phyloP scores from a whole-genome alignment of 139 green algal genomes.

The Nannochloris sp. region DNA sequence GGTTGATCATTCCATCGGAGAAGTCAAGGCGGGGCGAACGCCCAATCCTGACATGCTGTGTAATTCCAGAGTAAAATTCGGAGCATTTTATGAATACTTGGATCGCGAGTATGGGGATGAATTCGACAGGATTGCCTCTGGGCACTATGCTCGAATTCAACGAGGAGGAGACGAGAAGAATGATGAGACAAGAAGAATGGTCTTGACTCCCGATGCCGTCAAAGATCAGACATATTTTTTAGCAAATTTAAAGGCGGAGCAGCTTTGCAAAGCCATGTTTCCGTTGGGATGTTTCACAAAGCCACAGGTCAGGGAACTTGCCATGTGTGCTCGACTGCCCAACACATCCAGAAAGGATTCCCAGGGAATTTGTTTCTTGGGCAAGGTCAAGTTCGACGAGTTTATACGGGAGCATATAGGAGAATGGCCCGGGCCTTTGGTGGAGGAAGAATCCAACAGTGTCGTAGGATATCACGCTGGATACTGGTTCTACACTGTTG shows the following conservation, averaged over 20 bases:
- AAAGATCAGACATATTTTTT: constrained; percentile 96
- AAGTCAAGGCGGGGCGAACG: constrained; percentile 81
- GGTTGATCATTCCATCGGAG: constrained; percentile 66
- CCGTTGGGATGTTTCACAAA: constrained; percentile 86
- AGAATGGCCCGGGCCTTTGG: constrained; percentile 69
- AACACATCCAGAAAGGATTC: constrained; percentile 82
- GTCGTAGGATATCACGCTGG: constrained; percentile 61
- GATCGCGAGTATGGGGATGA: constrained; percentile 14
- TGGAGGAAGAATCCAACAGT: constrained; percentile 71
- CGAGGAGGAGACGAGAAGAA: background rate
- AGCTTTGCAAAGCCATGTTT: constrained; percentile 81
- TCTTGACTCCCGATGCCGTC: constrained; percentile 61
- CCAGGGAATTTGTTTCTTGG: constrained; percentile 98
- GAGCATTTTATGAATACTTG: constrained; percentile 82
- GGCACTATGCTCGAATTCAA: constrained; percentile 63
- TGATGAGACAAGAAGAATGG: background rate
- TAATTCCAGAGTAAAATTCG: constrained; percentile 90
- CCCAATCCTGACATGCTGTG: constrained; percentile 98
- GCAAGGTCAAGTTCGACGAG: constrained; percentile 87
- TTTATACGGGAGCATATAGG: constrained; percentile 86
- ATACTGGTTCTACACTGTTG: constrained; percentile 95
- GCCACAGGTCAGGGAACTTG: constrained; percentile 58
- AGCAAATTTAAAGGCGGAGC: constrained; percentile 53
- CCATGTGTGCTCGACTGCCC: constrained; percentile 64
- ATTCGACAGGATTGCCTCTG: constrained; percentile 69